Evolutionary conservation across 129 eudicot species (phyloP).

Genomic region (Lonicera japonica): DNA sequence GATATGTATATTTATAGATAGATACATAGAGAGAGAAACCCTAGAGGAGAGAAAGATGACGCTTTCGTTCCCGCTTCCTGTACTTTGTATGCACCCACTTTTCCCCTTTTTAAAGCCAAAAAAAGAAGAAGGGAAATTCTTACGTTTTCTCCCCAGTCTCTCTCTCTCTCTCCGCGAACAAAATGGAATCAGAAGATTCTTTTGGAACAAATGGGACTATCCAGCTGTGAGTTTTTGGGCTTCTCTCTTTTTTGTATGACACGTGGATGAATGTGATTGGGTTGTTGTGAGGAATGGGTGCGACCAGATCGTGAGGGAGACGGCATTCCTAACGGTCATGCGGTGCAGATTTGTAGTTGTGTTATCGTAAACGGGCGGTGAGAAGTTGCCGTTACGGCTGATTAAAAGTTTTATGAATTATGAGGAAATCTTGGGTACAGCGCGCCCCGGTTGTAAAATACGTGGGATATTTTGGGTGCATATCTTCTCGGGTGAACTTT

Average conservation of each 20-base stretch:
- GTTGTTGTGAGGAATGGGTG: neutral
- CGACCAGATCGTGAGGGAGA: conserved; percentile 3
- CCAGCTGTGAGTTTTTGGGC: neutral
- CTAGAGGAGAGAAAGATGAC: conserved; percentile 19
- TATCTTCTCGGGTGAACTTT: too few relatives aligned
- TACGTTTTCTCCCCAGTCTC: neutral
- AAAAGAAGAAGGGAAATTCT: neutral
- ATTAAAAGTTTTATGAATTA: too few relatives aligned
- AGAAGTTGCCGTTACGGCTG: conserved; percentile 11
- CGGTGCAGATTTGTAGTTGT: neutral
- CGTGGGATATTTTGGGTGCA: too few relatives aligned
- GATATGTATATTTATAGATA: conserved; percentile 7
- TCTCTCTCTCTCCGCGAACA: neutral
- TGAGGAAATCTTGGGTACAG: too few relatives aligned
- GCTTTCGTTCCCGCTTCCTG: conserved; percentile 23
- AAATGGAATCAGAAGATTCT: conserved; percentile 1
- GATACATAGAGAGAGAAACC: conserved; percentile 6
- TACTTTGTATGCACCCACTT: too few relatives aligned
- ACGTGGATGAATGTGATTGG: neutral
- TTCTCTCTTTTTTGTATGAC: too few relatives aligned
- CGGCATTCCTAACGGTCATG: conserved; percentile 12
- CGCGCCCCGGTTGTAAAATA: too few relatives aligned
- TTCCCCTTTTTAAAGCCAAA: conserved; percentile 11
- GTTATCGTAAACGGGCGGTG: neutral
- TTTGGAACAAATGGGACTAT: neutral